A percentile compares a stretch with the other conserved stretches of the same genome.
phyloP scores from a whole-genome alignment of 164 flowering plant genomes.

The Piper longum region DNA sequence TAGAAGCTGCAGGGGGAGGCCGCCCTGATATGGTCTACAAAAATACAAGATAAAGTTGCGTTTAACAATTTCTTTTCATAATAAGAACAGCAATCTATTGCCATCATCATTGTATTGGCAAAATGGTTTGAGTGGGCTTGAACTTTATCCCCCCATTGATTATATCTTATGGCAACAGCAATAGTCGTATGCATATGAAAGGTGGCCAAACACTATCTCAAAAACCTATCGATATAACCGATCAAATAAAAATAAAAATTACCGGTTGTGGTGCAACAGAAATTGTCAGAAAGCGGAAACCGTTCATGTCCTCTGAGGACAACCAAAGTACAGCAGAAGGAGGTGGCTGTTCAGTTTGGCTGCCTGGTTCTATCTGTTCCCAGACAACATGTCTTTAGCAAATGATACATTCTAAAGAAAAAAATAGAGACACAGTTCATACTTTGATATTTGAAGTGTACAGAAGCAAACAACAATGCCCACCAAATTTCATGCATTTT shows the following conservation, averaged over 20 bases:
- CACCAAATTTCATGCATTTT: too few species aligned
- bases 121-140: too few species aligned
- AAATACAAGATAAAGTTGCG: slow-evolving; percentile 6
- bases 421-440: too few species aligned
- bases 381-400: background rate
- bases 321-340: slow-evolving; percentile 73
- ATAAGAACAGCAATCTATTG: background rate
- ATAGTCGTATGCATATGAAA: background rate
- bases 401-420: too few species aligned
- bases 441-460: too few species aligned
- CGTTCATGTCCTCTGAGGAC: slow-evolving; percentile 61
- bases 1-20: slow-evolving; percentile 95
- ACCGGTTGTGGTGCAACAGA: slow-evolving; percentile 98
- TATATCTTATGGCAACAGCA: too few species aligned
- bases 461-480: too few species aligned
- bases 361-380: slow-evolving; percentile 85
- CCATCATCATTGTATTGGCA: background rate
- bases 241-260: slow-evolving; percentile 9
- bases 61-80: background rate
- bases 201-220: background rate
- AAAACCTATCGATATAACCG: background rate
- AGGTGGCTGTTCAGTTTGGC: slow-evolving; percentile 96
- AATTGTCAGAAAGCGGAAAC: slow-evolving; percentile 81
- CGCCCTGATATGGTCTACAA: slow-evolving; percentile 81
- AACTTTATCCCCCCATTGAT: too few species aligned